phyloP scores from a whole-genome alignment of 2,329 filamentous ascomycete species.

The Cylindrodendrum hubeiense region DNA sequence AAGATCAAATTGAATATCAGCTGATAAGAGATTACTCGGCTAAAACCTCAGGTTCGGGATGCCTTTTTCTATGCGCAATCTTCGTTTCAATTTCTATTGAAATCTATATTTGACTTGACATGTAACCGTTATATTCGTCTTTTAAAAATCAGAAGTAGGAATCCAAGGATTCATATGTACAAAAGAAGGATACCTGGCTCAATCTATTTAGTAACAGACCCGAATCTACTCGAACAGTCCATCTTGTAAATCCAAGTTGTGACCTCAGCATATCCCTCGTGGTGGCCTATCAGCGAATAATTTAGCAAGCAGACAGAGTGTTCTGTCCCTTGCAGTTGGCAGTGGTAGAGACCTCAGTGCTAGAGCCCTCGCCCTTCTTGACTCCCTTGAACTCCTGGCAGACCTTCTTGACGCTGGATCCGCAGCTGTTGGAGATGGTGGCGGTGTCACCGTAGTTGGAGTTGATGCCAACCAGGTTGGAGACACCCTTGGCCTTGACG shows the following conservation, averaged over 20 bases:
- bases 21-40: too few relatives aligned
- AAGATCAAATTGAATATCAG: too few relatives aligned
- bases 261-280: not conserved
- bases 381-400: constrained; percentile 39
- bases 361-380: constrained; percentile 17
- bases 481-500: constrained; percentile 40
- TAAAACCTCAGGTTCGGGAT: too few relatives aligned
- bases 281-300: not conserved
- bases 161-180: not conserved
- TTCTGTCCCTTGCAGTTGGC: constrained; percentile 24
- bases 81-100: too few relatives aligned
- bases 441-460: constrained; percentile 41
- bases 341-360: constrained; percentile 8
- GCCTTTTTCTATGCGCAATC: too few relatives aligned
- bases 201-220: not conserved
- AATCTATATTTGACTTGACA: not conserved
- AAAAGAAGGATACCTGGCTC: not conserved
- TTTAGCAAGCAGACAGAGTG: constrained; percentile 20
- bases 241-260: not conserved
- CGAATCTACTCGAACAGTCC: not conserved
- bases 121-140: not conserved
- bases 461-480: constrained; percentile 41
- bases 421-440: constrained; percentile 36
- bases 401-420: constrained; percentile 38
- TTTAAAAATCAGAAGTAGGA: not conserved